These are phyloP conservation scores for Paramecium primaurelia DNA, from an alignment of 73 alveolate genomes.

Conservation along the genomic window DNA sequence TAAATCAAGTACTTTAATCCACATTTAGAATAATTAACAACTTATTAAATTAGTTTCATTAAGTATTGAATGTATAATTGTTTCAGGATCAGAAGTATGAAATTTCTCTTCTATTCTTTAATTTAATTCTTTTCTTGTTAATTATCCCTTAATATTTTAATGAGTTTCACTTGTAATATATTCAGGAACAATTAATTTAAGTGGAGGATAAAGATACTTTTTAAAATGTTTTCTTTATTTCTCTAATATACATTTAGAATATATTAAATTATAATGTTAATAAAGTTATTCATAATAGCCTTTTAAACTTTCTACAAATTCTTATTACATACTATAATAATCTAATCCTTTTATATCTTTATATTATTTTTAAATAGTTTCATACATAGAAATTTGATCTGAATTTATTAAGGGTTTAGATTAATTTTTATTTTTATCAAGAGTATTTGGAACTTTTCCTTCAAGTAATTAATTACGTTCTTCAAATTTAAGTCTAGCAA, in stretches of 20 bases:
- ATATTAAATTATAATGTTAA: slow-evolving; percentile 45
- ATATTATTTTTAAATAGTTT: slow-evolving; percentile 28
- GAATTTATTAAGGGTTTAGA: neutral
- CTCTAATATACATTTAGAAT: slow-evolving; percentile 55
- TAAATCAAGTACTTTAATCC: slow-evolving; percentile 54
- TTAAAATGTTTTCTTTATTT: slow-evolving; percentile 53
- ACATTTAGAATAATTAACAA: slow-evolving; percentile 46
- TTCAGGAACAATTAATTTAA: slow-evolving; percentile 58
- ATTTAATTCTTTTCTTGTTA: slow-evolving; percentile 46
- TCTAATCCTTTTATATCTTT: slow-evolving; percentile 59
- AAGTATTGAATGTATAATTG: slow-evolving; percentile 56
- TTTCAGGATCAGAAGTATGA: slow-evolving; percentile 58
- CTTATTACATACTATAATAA: slow-evolving; percentile 56
- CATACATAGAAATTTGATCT: slow-evolving; percentile 51
- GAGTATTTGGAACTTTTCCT: neutral
- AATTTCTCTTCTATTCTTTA: slow-evolving; percentile 50
- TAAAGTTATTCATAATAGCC: slow-evolving; percentile 44
- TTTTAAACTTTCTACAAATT: slow-evolving; percentile 44
- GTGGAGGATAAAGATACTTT: slow-evolving; percentile 55
- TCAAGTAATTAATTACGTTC: slow-evolving; percentile 33
- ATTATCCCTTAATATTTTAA: neutral
- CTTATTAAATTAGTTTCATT: slow-evolving; percentile 59
- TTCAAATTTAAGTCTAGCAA: slow-evolving; percentile 57
- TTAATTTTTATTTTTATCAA: slow-evolving; percentile 28
- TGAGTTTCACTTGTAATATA: slow-evolving; percentile 51